Evolutionary conservation across 352 stramenopile genomes (phyloP).

Genomic region (Pythium angustatum): DNA sequence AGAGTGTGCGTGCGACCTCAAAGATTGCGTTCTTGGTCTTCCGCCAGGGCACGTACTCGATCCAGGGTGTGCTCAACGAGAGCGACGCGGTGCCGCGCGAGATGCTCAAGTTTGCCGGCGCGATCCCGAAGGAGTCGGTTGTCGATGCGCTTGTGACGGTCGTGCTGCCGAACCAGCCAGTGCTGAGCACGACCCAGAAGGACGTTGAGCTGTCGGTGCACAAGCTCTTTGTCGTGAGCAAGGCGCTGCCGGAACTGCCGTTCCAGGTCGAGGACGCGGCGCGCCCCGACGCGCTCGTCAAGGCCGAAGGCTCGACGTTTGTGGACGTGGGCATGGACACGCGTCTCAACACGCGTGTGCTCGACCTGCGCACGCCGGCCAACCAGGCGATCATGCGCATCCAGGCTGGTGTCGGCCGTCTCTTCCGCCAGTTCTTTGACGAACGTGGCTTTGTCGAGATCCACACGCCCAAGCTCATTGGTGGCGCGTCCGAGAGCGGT

Average conservation of each 20-base stretch:
- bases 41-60: constrained; percentile 94
- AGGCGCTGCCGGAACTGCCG: constrained; percentile 89
- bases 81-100: constrained; percentile 90
- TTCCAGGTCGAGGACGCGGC: constrained; percentile 96
- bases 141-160: constrained; percentile 96
- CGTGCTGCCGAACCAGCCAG: constrained; percentile 78
- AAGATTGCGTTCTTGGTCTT: constrained; percentile 97
- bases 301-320: constrained; percentile 83
- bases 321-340: constrained; percentile 90
- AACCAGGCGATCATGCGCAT: constrained; percentile 99
- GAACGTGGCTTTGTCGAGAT: constrained; percentile 98
- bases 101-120: constrained; percentile 97
- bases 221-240: constrained; percentile 95
- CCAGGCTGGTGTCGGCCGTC: constrained; percentile 93
- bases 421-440: constrained; percentile 98
- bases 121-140: constrained; percentile 95
- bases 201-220: constrained; percentile 94
- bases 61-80: constrained; percentile 92
- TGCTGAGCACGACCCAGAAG: constrained; percentile 94
- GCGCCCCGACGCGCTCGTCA: constrained; percentile 83
- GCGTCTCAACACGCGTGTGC: constrained; percentile 94
- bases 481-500: constrained; percentile 96
- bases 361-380: constrained; percentile 97
- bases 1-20: constrained; percentile 93
- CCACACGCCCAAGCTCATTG: constrained; percentile 98